Conservation (phyloP, 345 rosid species). For the Populus pruinosa region DNA sequence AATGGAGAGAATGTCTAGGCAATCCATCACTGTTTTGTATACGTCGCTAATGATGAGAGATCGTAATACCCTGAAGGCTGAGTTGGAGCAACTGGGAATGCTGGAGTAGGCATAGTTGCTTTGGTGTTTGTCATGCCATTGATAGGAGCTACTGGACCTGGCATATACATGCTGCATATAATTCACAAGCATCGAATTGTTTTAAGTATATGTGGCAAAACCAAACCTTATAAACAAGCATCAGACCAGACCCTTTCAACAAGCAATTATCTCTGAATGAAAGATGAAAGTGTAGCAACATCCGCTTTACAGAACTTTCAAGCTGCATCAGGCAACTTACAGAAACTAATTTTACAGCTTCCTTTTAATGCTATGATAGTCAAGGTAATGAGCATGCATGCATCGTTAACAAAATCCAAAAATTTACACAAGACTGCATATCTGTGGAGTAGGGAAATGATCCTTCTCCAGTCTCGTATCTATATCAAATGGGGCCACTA, state of each 20-base stretch:
- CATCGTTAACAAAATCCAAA: too few species aligned
- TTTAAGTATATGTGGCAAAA: neutral
- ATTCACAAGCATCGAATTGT: neutral
- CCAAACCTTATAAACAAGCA: neutral
- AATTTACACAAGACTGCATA: too few species aligned
- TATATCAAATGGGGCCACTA: too few species aligned
- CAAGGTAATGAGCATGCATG: too few species aligned
- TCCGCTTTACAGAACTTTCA: neutral
- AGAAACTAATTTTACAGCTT: too few species aligned
- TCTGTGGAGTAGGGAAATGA: too few species aligned
- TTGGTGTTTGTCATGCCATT: constrained; percentile 15
- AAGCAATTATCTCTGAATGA: neutral
- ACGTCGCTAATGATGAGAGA: constrained; percentile 47
- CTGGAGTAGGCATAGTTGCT: constrained; percentile 18
- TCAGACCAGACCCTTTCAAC: neutral
- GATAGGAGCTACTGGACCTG: constrained; percentile 24
- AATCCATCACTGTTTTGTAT: constrained; percentile 25
- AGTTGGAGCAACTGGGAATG: constrained; percentile 22
- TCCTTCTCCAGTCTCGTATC: too few species aligned
- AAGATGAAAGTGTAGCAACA: neutral
- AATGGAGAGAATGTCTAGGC: neutral
- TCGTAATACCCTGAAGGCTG: constrained; percentile 42
- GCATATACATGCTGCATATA: constrained; percentile 29
- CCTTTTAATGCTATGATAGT: too few species aligned
- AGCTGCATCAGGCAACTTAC: neutral